Evolutionary conservation across 352 stramenopile species (phyloP).

Genomic region (Globisporangium mamillatum): DNA sequence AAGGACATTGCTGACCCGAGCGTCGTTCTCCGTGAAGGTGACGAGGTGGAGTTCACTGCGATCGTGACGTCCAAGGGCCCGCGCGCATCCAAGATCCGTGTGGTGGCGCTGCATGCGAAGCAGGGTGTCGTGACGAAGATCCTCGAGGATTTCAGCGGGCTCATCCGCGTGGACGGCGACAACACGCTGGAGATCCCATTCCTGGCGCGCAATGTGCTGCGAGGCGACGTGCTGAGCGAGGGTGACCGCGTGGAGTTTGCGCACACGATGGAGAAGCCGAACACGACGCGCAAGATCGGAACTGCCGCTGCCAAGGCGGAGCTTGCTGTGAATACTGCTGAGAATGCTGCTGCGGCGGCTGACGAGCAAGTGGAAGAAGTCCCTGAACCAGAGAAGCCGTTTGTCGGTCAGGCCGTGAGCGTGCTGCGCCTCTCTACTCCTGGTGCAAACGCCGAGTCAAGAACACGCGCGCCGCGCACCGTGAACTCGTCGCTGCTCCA

Average conservation of each 20-base stretch:
- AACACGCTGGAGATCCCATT: conserved; percentile 37
- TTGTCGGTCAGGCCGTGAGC: conserved; percentile 43
- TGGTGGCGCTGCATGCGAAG: conserved; percentile 52
- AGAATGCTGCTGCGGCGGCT: conserved; percentile 1
- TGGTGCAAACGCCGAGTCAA: conserved; percentile 17
- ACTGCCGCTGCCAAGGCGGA: conserved; percentile 19
- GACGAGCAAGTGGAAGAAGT: conserved; percentile 1
- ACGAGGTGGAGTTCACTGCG: conserved; percentile 68
- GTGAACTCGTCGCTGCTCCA: conserved; percentile 71
- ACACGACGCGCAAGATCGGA: conserved; percentile 30
- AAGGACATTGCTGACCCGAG: conserved; percentile 55
- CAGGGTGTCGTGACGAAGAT: conserved; percentile 55
- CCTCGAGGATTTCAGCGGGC: conserved; percentile 45
- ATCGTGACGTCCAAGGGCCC: conserved; percentile 41
- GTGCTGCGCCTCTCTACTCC: conserved; percentile 39
- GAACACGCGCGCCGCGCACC: conserved; percentile 35
- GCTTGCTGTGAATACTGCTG: conserved; percentile 15
- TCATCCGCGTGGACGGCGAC: conserved; percentile 47
- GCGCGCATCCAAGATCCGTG: conserved; percentile 49
- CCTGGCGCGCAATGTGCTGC: conserved; percentile 49
- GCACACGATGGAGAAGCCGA: conserved; percentile 28
- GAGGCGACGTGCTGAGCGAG: conserved; percentile 51
- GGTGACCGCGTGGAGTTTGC: conserved; percentile 80
- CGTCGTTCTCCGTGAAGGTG: conserved; percentile 62
- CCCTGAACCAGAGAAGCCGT: conserved; percentile 3